Evolutionary conservation across 169 alveolate genomes (phyloP), one percentile per base, ranked within the genome.

Genomic region (Cryptosporidium viatorum): DNA sequence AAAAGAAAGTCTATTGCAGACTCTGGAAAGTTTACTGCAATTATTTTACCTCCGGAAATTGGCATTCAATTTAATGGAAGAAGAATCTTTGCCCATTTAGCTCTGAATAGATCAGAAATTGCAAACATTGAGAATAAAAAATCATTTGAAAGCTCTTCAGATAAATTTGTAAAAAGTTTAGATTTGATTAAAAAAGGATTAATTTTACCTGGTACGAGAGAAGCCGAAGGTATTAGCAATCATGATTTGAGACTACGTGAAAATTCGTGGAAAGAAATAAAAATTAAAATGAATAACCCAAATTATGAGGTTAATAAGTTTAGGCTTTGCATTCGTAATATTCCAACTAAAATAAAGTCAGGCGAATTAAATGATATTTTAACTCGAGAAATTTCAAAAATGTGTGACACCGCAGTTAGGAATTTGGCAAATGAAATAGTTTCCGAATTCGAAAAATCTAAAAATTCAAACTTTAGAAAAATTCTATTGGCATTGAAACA

Each of bases 51-150:
- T 10, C 89, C 73, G 2, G 75, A 80, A 16, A 14, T 80, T 21
- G 89, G 89, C 16, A 80, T 80, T 62, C 89, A 80, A 29, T 62
- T 37, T 48, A 62, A 80, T 60, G 89, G 89, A 21, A 80, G 89
- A 50, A 80, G 89, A 67, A 80, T 80, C 8, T 80, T 59, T 62
- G 89, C 89, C 7, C 68, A 65, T 23, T 37, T 80, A 33, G 89
- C 89, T 62, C 51, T 80, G 59, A 80, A 48, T 23, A 59, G 33
- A 39, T 26, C 43, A 16, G 89, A 80, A 48, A 21, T 59, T 48
- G 89, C 43, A 12, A 26, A 12, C 12, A 65, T 80, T 39, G 43
- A 59, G 39, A 80, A 37, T 4, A 62, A 43, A 14, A 80, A 80
- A 29, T 33, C 12, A 10, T 52, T 3, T 31, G 41, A 43, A 21